Conservation (phyloP, 108 stramenopile genomes). For the Discostella pseudostelligera region DNA sequence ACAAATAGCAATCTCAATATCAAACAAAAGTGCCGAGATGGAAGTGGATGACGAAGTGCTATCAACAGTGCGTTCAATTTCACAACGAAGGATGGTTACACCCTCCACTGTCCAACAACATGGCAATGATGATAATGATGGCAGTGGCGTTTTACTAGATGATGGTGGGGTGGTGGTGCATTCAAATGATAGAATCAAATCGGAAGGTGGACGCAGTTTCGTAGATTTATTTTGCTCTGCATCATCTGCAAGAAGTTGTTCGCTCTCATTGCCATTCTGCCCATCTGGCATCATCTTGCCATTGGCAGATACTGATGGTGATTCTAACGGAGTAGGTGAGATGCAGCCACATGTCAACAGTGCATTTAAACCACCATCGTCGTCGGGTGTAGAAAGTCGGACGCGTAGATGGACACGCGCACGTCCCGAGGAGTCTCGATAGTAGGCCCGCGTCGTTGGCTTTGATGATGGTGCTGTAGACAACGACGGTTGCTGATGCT, state of each 20-base stretch:
- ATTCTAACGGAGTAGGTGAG: too few relatives aligned
- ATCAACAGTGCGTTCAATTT: conserved; percentile 26
- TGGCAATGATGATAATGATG: not conserved
- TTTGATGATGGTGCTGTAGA: too few relatives aligned
- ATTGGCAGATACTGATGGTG: not conserved
- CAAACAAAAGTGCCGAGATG: conserved; percentile 25
- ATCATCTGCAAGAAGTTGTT: conserved; percentile 12
- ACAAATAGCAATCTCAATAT: conserved; percentile 38
- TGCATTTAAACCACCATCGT: conserved; percentile 1
- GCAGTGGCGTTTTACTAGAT: not conserved
- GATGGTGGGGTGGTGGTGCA: not conserved
- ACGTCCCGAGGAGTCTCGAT: conserved; percentile 44
- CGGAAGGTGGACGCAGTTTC: conserved; percentile 6
- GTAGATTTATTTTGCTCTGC: not conserved
- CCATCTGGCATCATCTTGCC: too few relatives aligned
- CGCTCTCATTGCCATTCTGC: conserved; percentile 9
- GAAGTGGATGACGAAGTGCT: not conserved
- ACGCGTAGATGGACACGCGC: conserved; percentile 27
- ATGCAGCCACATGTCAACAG: not conserved
- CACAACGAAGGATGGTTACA: conserved; percentile 22
- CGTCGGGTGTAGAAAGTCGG: conserved; percentile 15
- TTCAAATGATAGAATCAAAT: conserved; percentile 27
- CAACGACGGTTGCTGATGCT: too few relatives aligned
- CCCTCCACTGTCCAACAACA: conserved; percentile 35
- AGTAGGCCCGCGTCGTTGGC: conserved; percentile 14